A percentile compares a stretch with the other conserved stretches of the same genome.
Evolutionary conservation across 768 basidiomycete species (phyloP).

Genomic region (Boletus tylopilopsis): DNA sequence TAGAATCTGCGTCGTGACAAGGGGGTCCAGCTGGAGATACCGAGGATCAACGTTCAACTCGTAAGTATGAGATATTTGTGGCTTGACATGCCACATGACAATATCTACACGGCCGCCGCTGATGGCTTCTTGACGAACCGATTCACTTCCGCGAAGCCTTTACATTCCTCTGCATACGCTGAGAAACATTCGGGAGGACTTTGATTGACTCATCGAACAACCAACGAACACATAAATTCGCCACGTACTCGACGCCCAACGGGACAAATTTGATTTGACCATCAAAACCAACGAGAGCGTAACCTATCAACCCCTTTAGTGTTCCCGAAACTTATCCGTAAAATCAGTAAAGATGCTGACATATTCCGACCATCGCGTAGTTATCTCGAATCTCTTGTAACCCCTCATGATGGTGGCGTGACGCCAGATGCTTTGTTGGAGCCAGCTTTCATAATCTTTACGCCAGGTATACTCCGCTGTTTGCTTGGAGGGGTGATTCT

Average conservation of each 20-base stretch:
- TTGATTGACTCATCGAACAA: no score
- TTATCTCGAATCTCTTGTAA: conserved; percentile 1
- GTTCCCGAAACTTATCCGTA: conserved; percentile 7
- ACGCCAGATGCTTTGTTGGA: conserved; percentile 11
- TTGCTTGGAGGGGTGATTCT: conserved; percentile 15
- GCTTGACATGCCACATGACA: not conserved
- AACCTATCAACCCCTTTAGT: not conserved
- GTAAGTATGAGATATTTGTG: not conserved
- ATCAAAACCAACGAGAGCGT: conserved; percentile 1
- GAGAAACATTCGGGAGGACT: no score
- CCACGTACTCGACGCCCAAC: not conserved
- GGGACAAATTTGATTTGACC: conserved; percentile 1
- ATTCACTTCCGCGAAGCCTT: conserved; percentile 21
- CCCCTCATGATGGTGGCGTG: conserved; percentile 8
- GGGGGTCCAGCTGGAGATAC: not conserved
- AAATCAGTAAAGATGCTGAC: conserved; percentile 1
- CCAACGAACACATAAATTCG: not conserved
- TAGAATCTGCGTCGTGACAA: not conserved
- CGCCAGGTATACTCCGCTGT: conserved; percentile 30
- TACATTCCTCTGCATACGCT: not conserved
- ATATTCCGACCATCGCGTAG: not conserved
- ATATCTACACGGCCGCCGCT: not conserved
- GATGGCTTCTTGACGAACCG: conserved; percentile 4
- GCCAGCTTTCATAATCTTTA: conserved; percentile 28
- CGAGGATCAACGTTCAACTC: not conserved